Evolutionary conservation across 1,139 yeast species (phyloP).

Genomic region (Protomyces arabidopsidicola): DNA sequence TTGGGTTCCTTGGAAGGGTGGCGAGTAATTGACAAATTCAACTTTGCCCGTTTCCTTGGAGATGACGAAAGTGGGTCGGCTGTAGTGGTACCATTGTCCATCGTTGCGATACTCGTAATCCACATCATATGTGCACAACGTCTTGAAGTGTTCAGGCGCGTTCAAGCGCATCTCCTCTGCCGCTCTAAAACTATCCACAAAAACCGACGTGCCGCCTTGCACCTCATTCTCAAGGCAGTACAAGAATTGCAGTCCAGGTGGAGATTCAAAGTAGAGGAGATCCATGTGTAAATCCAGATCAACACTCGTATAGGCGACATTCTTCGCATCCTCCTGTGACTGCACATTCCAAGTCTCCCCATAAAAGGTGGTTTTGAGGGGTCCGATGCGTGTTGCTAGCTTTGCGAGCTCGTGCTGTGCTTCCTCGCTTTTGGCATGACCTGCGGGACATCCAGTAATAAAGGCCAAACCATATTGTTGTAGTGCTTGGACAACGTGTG

Average conservation of each 20-base stretch:
- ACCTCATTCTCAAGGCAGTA: constrained; percentile 64
- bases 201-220: constrained; percentile 64
- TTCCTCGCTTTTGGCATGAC: constrained; percentile 36
- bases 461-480: constrained; percentile 59
- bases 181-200: constrained; percentile 71
- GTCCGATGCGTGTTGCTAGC: constrained; percentile 62
- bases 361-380: constrained; percentile 66
- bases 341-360: constrained; percentile 70
- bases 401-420: constrained; percentile 41
- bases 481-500: constrained; percentile 47
- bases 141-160: constrained; percentile 63
- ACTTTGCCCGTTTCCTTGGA: constrained; percentile 45
- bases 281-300: constrained; percentile 79
- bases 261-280: constrained; percentile 70
- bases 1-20: constrained; percentile 75
- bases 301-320: constrained; percentile 66
- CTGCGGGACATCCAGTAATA: constrained; percentile 50
- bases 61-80: constrained; percentile 64
- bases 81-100: constrained; percentile 59
- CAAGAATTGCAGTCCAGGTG: constrained; percentile 73
- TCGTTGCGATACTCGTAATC: constrained; percentile 67
- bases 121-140: constrained; percentile 59
- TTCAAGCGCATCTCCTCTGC: constrained; percentile 51
- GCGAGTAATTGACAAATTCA: constrained; percentile 66
- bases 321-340: constrained; percentile 57